Conservation (phyloP, 257 asterid genomes). For the Solanum chmielewskii region DNA sequence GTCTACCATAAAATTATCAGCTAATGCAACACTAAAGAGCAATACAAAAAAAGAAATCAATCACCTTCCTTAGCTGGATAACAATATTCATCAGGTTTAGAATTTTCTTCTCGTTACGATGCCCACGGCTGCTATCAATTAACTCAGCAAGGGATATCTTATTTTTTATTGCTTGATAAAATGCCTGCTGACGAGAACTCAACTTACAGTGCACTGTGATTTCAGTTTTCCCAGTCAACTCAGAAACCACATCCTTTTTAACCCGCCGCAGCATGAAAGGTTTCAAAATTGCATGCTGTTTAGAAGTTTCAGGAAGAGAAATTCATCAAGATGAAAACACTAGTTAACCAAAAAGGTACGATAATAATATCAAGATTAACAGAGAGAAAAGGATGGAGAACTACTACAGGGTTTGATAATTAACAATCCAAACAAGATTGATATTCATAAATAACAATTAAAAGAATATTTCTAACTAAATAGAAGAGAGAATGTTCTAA, state of each 20-base stretch:
- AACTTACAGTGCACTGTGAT: slow-evolving; percentile 80
- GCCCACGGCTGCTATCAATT: slow-evolving; percentile 90
- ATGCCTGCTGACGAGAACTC: slow-evolving; percentile 92
- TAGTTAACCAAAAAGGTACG: not conserved
- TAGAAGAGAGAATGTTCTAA: not conserved
- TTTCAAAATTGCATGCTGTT: slow-evolving; percentile 95
- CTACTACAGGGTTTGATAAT: not conserved
- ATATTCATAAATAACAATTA: not conserved
- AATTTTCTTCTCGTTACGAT: slow-evolving; percentile 86
- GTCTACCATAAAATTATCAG: not conserved
- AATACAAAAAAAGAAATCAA: not conserved
- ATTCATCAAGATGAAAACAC: slow-evolving; percentile 1
- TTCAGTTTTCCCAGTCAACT: slow-evolving; percentile 91
- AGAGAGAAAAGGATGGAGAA: not conserved
- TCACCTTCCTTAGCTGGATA: slow-evolving; percentile 96
- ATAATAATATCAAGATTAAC: not conserved
- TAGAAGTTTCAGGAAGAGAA: not conserved
- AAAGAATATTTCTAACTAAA: not conserved
- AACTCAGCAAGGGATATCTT: slow-evolving; percentile 92
- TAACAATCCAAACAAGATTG: not conserved
- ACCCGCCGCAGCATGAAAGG: slow-evolving; percentile 98
- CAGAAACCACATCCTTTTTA: slow-evolving; percentile 88
- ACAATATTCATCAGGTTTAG: slow-evolving; percentile 95
- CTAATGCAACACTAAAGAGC: not conserved
- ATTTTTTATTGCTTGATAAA: slow-evolving; percentile 95